Evolutionary conservation across 352 stramenopile species (phyloP).

Genomic region (Phytophthora brassicae): DNA sequence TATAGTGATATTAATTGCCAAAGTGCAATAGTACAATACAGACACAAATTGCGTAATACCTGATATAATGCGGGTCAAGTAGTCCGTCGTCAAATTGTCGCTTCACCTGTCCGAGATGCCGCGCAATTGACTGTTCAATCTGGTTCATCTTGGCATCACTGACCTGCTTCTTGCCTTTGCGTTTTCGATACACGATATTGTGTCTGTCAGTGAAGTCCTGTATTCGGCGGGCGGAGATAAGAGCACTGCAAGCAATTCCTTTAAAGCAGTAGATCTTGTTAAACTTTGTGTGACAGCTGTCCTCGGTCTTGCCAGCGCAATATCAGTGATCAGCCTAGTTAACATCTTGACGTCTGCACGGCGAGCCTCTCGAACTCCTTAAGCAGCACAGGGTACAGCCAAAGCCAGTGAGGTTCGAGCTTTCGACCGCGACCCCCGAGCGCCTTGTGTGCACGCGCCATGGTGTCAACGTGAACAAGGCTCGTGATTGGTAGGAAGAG

Average conservation of each 20-base stretch:
- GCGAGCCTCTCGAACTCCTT: background rate
- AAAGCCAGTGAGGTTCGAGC: background rate
- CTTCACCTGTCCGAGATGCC: background rate
- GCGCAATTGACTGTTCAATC: slow-evolving; percentile 9
- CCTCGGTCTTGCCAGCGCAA: background rate
- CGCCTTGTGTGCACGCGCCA: background rate
- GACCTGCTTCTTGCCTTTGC: slow-evolving; percentile 13
- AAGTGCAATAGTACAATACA: background rate
- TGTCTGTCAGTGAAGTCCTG: slow-evolving; percentile 8
- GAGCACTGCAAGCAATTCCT: background rate
- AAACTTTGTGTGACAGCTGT: background rate
- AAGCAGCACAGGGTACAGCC: background rate
- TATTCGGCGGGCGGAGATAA: background rate
- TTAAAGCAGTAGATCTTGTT: background rate
- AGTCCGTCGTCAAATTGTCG: slow-evolving; percentile 1
- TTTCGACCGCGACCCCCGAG: background rate
- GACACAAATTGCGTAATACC: background rate
- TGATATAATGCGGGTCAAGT: slow-evolving; percentile 10
- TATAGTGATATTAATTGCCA: too few species aligned
- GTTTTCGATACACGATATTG: slow-evolving; percentile 10
- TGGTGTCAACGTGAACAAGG: too few species aligned
- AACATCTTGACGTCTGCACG: background rate
- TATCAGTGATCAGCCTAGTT: background rate
- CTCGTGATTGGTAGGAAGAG: too few species aligned
- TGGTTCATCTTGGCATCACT: slow-evolving; percentile 2